Conservation (phyloP, 2,329 filamentous ascomycete species). For the Thelonectria rubi region DNA sequence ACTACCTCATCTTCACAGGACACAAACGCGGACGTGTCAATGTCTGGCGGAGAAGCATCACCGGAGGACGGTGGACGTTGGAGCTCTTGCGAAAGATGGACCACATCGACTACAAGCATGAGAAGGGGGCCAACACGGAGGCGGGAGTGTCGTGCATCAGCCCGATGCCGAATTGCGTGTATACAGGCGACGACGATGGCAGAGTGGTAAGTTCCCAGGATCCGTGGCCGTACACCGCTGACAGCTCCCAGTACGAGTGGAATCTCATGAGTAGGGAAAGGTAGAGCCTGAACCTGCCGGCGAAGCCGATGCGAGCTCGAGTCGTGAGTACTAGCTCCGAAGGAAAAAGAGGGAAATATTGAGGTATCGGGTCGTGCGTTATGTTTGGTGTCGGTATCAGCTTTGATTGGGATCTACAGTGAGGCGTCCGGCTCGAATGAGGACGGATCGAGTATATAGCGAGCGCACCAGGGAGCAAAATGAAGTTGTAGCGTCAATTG, state of each 20-base stretch:
- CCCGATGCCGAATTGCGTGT: slow-evolving; percentile 83
- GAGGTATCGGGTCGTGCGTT: slow-evolving; percentile 16
- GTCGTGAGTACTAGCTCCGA: slow-evolving; percentile 29
- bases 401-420: slow-evolving; percentile 29
- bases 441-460: background rate
- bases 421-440: slow-evolving; percentile 32
- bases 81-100: slow-evolving; percentile 84
- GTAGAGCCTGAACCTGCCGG: slow-evolving; percentile 52
- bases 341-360: background rate
- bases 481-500: slow-evolving; percentile 44
- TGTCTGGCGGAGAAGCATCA: slow-evolving; percentile 69
- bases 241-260: slow-evolving; percentile 65
- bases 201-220: slow-evolving; percentile 71
- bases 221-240: slow-evolving; percentile 7
- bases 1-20: slow-evolving; percentile 86
- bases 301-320: slow-evolving; percentile 31
- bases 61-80: slow-evolving; percentile 74
- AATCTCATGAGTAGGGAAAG: slow-evolving; percentile 66
- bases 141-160: slow-evolving; percentile 87
- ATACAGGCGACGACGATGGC: slow-evolving; percentile 94
- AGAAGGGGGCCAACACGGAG: slow-evolving; percentile 64
- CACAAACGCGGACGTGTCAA: slow-evolving; percentile 87
- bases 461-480: slow-evolving; percentile 5
- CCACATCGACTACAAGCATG: slow-evolving; percentile 74
- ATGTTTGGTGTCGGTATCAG: slow-evolving; percentile 27